Evolutionary conservation across 2,329 filamentous ascomycete genomes (phyloP).

Genomic region (Alternaria arbusti): DNA sequence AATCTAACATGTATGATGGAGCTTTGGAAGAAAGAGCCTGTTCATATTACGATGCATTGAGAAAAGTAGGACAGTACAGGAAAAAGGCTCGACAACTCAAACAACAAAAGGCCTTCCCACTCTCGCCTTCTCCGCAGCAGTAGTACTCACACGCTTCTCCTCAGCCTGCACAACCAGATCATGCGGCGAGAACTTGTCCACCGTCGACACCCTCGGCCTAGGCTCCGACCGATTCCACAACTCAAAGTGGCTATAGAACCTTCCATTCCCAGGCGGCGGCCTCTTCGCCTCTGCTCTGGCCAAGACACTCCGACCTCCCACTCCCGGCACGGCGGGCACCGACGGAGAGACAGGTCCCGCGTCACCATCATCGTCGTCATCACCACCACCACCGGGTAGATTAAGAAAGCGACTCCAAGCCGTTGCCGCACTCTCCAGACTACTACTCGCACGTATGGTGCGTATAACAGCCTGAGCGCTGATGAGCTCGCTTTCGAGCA

Average conservation of each 20-base stretch:
- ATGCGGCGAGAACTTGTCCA: neutral
- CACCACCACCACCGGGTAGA: constrained; percentile 27
- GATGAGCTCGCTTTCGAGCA: constrained; percentile 36
- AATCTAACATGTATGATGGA: neutral
- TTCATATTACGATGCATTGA: neutral
- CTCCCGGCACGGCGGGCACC: neutral
- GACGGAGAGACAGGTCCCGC: neutral
- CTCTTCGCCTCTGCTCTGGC: constrained; percentile 1
- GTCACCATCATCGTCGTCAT: neutral
- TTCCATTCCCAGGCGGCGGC: constrained; percentile 15
- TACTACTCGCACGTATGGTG: constrained; percentile 44
- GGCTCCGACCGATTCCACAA: constrained; percentile 28
- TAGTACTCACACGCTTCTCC: neutral
- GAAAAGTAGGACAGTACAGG: neutral
- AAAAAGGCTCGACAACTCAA: constrained; percentile 1
- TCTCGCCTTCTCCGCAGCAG: constrained; percentile 4
- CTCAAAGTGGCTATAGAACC: constrained; percentile 37
- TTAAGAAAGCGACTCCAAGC: constrained; percentile 44
- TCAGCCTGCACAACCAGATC: constrained; percentile 10
- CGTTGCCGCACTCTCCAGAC: constrained; percentile 38
- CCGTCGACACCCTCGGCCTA: neutral
- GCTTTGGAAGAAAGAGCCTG: neutral
- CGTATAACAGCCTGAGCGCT: constrained; percentile 35
- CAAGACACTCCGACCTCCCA: neutral
- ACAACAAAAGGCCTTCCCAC: constrained; percentile 16